Percentiles rank a stretch among this genome's conserved stretches.
phyloP scores from a whole-genome alignment of 2,329 filamentous ascomycete species.

The Endoconidiophora laricicola region DNA sequence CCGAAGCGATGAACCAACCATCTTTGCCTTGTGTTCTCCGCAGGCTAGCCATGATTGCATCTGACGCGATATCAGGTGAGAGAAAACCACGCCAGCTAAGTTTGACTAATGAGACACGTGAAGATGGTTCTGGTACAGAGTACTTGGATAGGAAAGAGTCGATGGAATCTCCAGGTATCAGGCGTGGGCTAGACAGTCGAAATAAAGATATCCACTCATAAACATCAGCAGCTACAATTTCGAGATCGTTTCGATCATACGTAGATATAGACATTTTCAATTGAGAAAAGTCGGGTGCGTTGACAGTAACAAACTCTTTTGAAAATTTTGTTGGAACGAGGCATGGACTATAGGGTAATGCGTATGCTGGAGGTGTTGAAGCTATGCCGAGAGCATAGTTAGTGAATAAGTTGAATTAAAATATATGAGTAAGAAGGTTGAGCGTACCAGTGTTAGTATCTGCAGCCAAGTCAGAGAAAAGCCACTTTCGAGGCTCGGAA shows the following conservation, averaged over 20 bases:
- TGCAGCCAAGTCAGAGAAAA: slow-evolving; percentile 50
- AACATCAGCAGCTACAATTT: slow-evolving; percentile 36
- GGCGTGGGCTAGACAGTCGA: slow-evolving; percentile 46
- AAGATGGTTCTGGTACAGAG: slow-evolving; percentile 12
- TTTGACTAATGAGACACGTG: slow-evolving; percentile 24
- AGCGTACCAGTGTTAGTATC: background rate
- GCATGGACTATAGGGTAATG: slow-evolving; percentile 14
- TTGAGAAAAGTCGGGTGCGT: too few species aligned
- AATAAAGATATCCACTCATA: slow-evolving; percentile 65
- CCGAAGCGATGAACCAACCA: slow-evolving; percentile 19
- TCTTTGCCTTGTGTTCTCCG: background rate
- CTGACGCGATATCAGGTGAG: slow-evolving; percentile 33
- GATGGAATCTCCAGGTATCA: slow-evolving; percentile 38
- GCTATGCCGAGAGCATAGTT: background rate
- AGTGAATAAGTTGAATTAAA: background rate
- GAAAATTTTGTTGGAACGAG: background rate
- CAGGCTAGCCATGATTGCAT: background rate
- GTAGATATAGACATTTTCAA: too few species aligned
- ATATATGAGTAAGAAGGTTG: background rate
- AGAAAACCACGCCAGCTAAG: slow-evolving; percentile 45
- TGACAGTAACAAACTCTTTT: too few species aligned
- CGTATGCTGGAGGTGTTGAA: slow-evolving; percentile 2
- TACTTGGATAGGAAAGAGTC: slow-evolving; percentile 58
- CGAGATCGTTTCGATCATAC: slow-evolving; percentile 13
- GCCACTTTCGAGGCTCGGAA: slow-evolving; percentile 50